Percentiles rank a stretch among this genome's conserved stretches.
These are phyloP conservation scores for Apiotrichum porosum DNA, from an alignment of 1,284 basidiomycete genomes.

Conservation along the genomic window DNA sequence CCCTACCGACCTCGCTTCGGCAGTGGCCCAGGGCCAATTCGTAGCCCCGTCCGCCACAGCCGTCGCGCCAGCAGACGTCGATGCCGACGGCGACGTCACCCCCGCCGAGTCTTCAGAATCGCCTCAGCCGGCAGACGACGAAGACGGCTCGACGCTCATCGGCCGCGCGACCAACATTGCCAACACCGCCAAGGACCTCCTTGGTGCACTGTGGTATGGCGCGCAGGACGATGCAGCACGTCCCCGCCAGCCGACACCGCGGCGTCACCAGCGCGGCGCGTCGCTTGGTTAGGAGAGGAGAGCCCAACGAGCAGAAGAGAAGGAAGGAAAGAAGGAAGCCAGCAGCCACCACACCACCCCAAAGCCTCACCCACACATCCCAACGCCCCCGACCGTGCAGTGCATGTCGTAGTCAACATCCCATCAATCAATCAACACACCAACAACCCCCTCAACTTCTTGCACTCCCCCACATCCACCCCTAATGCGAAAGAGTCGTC, in stretches of 20 bases:
- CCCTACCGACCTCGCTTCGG: neutral
- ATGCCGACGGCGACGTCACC: constrained; percentile 3
- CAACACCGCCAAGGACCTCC: constrained; percentile 47
- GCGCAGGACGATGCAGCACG: constrained; percentile 10
- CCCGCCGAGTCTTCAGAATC: neutral
- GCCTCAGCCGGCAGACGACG: constrained; percentile 25
- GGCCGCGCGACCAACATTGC: constrained; percentile 49
- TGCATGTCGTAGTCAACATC: neutral
- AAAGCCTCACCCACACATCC: too few species aligned
- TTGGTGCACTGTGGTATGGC: constrained; percentile 50
- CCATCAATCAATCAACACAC: too few species aligned
- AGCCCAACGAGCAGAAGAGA: too few species aligned
- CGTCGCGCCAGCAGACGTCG: too few species aligned
- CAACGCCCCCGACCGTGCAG: neutral
- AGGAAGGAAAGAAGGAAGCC: neutral
- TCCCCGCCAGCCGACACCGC: neutral
- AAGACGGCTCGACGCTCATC: constrained; percentile 41
- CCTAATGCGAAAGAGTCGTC: too few species aligned
- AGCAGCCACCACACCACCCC: too few species aligned
- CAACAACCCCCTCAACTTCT: too few species aligned
- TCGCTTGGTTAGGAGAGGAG: constrained; percentile 8
- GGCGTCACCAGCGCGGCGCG: constrained; percentile 4
- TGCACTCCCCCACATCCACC: too few species aligned
- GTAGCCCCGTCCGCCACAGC: too few species aligned
- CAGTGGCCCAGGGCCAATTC: too few species aligned